These are phyloP conservation scores for Cichorium intybus DNA, from an alignment of 140 eudicot species.

Conservation along the genomic window DNA sequence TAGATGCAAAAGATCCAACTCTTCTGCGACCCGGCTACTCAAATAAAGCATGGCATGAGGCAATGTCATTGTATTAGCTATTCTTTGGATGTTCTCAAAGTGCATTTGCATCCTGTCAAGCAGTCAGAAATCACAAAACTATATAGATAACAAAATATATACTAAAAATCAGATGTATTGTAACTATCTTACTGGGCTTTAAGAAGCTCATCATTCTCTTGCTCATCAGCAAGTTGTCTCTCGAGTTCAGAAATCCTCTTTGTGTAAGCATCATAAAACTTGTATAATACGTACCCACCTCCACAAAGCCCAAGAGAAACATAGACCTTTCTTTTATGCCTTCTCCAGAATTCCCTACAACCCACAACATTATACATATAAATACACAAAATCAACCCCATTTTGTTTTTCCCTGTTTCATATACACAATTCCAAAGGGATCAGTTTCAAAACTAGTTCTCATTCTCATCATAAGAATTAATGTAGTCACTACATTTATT, in stretches of 20 bases:
- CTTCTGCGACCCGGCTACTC: slow-evolving; percentile 76
- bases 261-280: slow-evolving; percentile 63
- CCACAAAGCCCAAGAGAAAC: slow-evolving; percentile 90
- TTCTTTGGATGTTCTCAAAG: slow-evolving; percentile 84
- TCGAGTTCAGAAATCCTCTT: slow-evolving; percentile 50
- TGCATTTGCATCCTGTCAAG: slow-evolving; percentile 79
- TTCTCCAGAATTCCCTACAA: slow-evolving; percentile 84
- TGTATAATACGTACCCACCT: slow-evolving; percentile 79
- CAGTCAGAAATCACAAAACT: slow-evolving; percentile 18
- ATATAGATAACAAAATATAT: background rate
- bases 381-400: background rate
- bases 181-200: slow-evolving; percentile 73
- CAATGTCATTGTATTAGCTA: slow-evolving; percentile 81
- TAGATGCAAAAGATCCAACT: slow-evolving; percentile 68
- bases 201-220: slow-evolving; percentile 71
- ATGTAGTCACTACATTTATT: too few relatives aligned
- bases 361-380: background rate
- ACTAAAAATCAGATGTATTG: background rate
- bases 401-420: background rate
- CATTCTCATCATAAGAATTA: too few relatives aligned
- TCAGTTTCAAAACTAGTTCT: too few relatives aligned
- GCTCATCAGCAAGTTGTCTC: slow-evolving; percentile 68
- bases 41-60: slow-evolving; percentile 83
- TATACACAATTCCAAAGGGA: background rate
- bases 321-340: slow-evolving; percentile 78